Evolutionary conservation across 805 yeast genomes (phyloP), one percentile per base, ranked within the genome.

Genomic region (Saturnispora hagleri): DNA sequence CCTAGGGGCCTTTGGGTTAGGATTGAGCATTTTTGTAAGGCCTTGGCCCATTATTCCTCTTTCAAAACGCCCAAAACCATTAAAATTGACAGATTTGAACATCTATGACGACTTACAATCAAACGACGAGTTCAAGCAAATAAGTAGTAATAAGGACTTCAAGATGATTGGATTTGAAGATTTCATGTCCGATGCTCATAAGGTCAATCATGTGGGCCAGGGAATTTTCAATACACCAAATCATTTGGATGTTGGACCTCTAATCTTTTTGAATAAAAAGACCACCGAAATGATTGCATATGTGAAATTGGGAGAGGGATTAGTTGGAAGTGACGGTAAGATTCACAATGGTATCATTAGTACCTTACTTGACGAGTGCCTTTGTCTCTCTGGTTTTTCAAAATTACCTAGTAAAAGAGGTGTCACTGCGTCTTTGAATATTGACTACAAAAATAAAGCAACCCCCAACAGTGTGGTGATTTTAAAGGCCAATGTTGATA

Each of bases 341-440:
- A 77, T 91, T 18, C 96, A 89, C 63, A 84, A 86, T 59, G 97
- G 97, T 3, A 73, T 90, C 3, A 67, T 87, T 5, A 76, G 95
- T 2, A 82, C 95, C 2, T 65, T 91, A 13, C 55, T 91, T 50
- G 98, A 91, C 67, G 97, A 90, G 63, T 84, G 85, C 0, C 69
- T 91, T 28, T 88, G 96, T 60, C 74, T 81, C 43, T 86, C 95
- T 61, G 98, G 97, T 15, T 91, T 89, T 63, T 81, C 88, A 3
- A 69, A 76, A 27, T 71, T 91, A 12, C 98, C 98, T 1, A 80
- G 82, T 52, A 77, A 81, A 51, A 74, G 84, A 48, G 99, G 98
- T 13, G 96, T 93, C 24, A 91, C 99, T 0, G 99, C 96, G 0
- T 76, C 74, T 48, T 70, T 91, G 43, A 68, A 76, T 2, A 72